Evolutionary conservation across 2,329 filamentous ascomycete species (phyloP), one percentile per base, ranked within the genome.

Genomic region (Neocatenulostroma microsporum): DNA sequence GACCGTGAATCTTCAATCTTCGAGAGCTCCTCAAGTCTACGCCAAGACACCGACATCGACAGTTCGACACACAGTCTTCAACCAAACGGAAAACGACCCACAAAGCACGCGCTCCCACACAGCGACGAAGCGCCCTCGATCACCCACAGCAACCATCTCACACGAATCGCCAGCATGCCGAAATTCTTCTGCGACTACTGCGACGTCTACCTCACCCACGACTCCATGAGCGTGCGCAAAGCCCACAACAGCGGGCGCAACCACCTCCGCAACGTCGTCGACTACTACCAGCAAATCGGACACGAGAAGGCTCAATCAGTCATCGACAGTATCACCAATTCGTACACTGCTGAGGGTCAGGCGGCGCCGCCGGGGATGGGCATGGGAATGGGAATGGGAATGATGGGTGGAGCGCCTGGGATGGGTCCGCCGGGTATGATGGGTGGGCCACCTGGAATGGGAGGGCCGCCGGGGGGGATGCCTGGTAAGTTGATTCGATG

Each of bases 131-230:
- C 14, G 27, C 15, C 27, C 14, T 15, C 27, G 8, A 30, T 30
- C 27, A 15, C 27, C 9, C 27, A 10, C 14, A 9, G 9, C 23
- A 25, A 15, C 17, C 27, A 8, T 11, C 14, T 14, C 9, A 21
- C n/a, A 18, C 23, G 17, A 19, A 31, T 30, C 39, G 34, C 38
- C 21, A 51, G 30, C 21, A 58, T 58, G 55, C 55, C 55, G 32
- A 58, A 58, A 45, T 58, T 56, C 52, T 58, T 58, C 47, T 58
- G 88, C 74, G 91, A 98, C 65, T 98, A 98, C 68, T 98, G 91
- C 76, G 91, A 98, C 82, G 91, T 98, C 64, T 98, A 98, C 75
- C 83, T 98, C 54, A 98, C 91, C 51, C 91, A 98, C 75, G 91
- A 98, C 74, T 94, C 87, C 30, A 96, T 96, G 89, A 94, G 87